Conservation (phyloP, 2,329 filamentous ascomycete genomes). For the Uncinocarpus reesii region DNA sequence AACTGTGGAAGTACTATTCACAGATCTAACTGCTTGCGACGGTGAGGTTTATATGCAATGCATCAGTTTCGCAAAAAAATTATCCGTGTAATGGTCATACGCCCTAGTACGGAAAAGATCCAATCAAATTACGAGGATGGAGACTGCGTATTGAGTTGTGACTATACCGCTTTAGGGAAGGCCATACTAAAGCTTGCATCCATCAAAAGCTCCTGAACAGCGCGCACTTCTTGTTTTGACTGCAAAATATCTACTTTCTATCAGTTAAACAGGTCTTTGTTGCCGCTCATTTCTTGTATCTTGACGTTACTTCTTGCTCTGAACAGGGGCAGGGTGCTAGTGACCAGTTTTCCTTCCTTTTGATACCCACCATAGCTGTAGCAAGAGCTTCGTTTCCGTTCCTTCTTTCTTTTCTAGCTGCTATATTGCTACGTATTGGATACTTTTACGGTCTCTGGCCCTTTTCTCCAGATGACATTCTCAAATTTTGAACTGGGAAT, state of each 20-base stretch:
- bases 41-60: not conserved
- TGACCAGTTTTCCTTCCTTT: not conserved
- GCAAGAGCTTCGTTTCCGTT: not conserved
- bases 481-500: slow-evolving; percentile 17
- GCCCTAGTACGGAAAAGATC: not conserved
- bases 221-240: too few species aligned
- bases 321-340: too few species aligned
- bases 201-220: too few species aligned
- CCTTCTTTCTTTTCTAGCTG: not conserved
- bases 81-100: not conserved
- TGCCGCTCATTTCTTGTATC: not conserved
- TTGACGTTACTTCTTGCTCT: too few species aligned
- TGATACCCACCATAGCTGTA: not conserved
- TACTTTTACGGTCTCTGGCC: not conserved
- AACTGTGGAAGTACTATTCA: not conserved
- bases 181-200: not conserved
- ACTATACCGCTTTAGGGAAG: not conserved
- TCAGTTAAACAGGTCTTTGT: not conserved
- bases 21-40: not conserved
- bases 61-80: not conserved
- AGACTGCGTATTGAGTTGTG: not conserved
- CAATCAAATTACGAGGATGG: not conserved
- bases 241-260: too few species aligned
- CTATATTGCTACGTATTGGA: not conserved
- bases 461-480: not conserved